Conservation (phyloP, 495 filamentous ascomycete genomes). For the Rhypophila decipiens region DNA sequence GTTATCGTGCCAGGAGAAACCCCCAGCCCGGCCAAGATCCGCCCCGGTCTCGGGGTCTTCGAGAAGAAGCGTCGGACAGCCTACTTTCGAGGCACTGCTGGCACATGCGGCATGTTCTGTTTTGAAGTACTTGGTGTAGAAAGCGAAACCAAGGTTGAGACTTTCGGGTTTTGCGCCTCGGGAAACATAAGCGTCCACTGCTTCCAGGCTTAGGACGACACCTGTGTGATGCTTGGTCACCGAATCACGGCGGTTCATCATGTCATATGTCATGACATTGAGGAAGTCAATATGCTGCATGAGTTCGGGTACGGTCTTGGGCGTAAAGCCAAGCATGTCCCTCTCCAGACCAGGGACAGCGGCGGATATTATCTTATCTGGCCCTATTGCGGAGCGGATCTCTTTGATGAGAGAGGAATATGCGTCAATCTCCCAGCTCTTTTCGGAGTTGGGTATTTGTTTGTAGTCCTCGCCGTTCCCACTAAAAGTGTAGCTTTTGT, state of each 20-base stretch:
- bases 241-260: slow-evolving; percentile 69
- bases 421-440: slow-evolving; percentile 55
- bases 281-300: slow-evolving; percentile 61
- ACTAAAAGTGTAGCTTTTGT: slow-evolving; percentile 20
- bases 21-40: slow-evolving; percentile 57
- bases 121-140: slow-evolving; percentile 68
- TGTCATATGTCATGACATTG: slow-evolving; percentile 76
- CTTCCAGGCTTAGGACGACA: slow-evolving; percentile 46
- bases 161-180: slow-evolving; percentile 50
- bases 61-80: slow-evolving; percentile 55
- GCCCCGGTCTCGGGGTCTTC: slow-evolving; percentile 59
- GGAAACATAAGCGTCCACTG: slow-evolving; percentile 54
- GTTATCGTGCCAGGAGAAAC: slow-evolving; percentile 55
- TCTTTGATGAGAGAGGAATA: slow-evolving; percentile 58
- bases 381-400: slow-evolving; percentile 54
- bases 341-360: slow-evolving; percentile 60
- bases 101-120: slow-evolving; percentile 48
- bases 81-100: slow-evolving; percentile 41
- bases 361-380: slow-evolving; percentile 57
- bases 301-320: slow-evolving; percentile 56
- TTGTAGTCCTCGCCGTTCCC: slow-evolving; percentile 77
- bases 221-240: slow-evolving; percentile 63
- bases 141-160: slow-evolving; percentile 68
- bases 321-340: slow-evolving; percentile 70
- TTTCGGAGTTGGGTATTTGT: slow-evolving; percentile 53